Base-by-base conservation (phyloP, 495 filamentous ascomycete species). In the Xylaria telfairii region DNA sequence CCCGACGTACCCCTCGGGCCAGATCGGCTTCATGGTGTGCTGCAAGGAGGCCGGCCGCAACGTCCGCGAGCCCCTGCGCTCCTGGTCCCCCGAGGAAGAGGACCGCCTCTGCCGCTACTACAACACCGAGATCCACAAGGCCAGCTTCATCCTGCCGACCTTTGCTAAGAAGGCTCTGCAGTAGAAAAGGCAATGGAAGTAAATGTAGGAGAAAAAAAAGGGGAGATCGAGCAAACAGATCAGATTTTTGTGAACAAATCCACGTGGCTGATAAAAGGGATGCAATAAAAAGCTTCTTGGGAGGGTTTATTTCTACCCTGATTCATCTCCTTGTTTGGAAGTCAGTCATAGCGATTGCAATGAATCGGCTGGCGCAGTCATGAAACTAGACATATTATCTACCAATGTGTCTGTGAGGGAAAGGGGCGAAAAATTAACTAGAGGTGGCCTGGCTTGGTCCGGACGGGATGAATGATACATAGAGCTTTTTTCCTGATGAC, bases 11-110 rank as follows among this genome's bases (percentile, higher is more conserved):
- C 96, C 96, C 68, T 96, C 93, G 68, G 96, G 96, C 81, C 95
- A 98, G 87, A 99, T 99, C 79, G 96, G 96, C 81, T 99, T 98
- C 90, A 97, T 98, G 94, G 93, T 99, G 73, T 98, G 96, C 90
- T 92, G 87, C 90, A 98, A 98, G 89, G 96, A 98, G 78, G 86
- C 89, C 74, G 87, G 79, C 73, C 89, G 91, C 78, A 89, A 99
- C 83, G 88, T 98, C 68, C 91, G 85, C 77, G 91, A 90, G 81
- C 96, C 96, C 46, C 72, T 97, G 37, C 91, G 96, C 76, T 82
- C 81, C 65, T 96, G 92, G 89, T 83, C 87, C 65, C 81, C 84
- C 69, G 94, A 98, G 83, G 94, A 98, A 83, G 96, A 99, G 88
- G 90, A 91, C 76, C 91, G 92, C 83, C 84, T 93, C 62, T 97